Conservation (phyloP, 108 stramenopile species). For the Aurantiochytrium sp. region DNA sequence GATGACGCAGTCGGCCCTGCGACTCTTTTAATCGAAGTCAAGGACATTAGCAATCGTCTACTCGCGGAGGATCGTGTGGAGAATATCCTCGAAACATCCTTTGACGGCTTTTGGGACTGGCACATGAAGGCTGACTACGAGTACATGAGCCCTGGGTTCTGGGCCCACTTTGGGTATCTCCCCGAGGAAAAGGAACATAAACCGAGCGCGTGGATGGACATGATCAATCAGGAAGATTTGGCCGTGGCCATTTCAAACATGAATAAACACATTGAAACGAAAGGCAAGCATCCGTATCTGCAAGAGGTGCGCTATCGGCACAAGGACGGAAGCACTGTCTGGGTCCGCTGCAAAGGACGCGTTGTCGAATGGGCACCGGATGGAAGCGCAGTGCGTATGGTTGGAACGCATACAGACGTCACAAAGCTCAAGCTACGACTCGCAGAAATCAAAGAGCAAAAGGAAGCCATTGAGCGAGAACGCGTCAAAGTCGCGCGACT, state of each 20-base stretch:
- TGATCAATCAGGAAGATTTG: background rate
- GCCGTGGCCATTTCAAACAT: background rate
- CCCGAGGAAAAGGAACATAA: conserved; percentile 1
- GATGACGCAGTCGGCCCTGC: background rate
- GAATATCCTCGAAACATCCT: background rate
- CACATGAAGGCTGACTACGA: background rate
- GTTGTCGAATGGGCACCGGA: background rate
- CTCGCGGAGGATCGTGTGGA: background rate
- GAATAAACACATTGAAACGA: background rate
- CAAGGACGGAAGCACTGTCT: conserved; percentile 3
- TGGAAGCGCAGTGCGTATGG: background rate
- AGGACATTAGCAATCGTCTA: background rate
- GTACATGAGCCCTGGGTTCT: conserved; percentile 1
- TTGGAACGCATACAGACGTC: background rate
- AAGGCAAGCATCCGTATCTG: background rate
- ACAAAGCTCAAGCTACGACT: background rate
- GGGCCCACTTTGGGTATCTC: background rate
- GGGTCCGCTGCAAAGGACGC: conserved; percentile 7
- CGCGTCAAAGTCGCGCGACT: background rate
- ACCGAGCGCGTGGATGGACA: conserved; percentile 16
- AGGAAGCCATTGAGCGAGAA: background rate
- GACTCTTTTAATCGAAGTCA: background rate
- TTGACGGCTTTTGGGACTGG: conserved; percentile 18
- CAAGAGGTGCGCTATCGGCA: background rate
- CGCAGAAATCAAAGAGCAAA: background rate